Evolutionary conservation across 75 land plant genomes (phyloP).

Genomic region (Larix kaempferi): DNA sequence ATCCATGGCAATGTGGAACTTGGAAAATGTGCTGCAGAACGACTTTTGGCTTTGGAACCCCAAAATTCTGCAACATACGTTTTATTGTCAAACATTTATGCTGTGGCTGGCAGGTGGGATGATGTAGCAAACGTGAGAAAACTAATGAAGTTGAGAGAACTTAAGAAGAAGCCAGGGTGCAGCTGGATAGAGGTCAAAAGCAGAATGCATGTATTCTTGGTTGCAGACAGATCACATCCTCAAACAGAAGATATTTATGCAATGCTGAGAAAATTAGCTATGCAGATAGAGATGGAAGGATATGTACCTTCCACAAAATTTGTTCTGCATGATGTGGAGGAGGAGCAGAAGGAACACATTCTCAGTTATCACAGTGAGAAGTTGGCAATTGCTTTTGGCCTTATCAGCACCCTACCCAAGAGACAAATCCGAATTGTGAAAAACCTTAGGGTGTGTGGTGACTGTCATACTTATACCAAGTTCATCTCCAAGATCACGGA

Average conservation of each 20-base stretch:
- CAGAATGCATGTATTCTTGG: background rate
- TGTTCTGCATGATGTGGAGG: conserved; percentile 5
- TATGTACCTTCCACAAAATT: background rate
- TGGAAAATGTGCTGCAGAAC: background rate
- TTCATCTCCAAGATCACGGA: conserved; percentile 20
- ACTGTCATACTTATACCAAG: conserved; percentile 16
- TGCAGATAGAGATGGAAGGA: background rate
- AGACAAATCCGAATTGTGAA: conserved; percentile 16
- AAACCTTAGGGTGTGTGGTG: conserved; percentile 24
- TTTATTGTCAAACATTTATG: background rate
- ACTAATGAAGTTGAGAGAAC: background rate
- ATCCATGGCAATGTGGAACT: background rate
- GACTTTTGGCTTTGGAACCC: background rate
- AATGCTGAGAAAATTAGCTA: background rate
- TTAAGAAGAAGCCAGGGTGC: background rate
- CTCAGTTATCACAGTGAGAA: conserved; percentile 28
- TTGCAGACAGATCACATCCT: background rate
- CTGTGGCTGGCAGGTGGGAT: background rate
- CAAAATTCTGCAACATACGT: background rate
- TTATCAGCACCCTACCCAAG: conserved; percentile 12
- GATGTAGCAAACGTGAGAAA: background rate
- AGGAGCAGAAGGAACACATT: conserved; percentile 18
- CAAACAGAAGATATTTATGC: conserved; percentile 2
- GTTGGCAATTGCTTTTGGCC: conserved; percentile 33
- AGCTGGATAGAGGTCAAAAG: background rate